These are phyloP conservation scores for Gigaspora rosea DNA, from an alignment of 192 early-diverging fungal species.

Conservation along the genomic window DNA sequence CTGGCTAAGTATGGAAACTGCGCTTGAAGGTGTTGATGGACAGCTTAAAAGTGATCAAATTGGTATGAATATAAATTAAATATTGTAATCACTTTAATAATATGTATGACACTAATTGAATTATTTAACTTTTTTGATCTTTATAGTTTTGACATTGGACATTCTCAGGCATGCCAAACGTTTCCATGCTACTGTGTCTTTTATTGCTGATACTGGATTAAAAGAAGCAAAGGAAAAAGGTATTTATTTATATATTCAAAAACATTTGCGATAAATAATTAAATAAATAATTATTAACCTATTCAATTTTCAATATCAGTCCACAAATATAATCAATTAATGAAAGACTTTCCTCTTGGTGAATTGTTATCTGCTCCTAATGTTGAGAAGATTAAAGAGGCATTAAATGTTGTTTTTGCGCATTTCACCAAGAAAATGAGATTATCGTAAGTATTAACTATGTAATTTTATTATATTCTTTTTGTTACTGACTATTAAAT, in stretches of 20 bases:
- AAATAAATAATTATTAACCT: neutral
- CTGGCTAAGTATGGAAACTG: constrained; percentile 97
- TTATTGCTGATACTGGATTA: constrained; percentile 95
- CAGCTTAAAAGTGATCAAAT: constrained; percentile 92
- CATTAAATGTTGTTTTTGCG: constrained; percentile 82
- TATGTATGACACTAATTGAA: neutral
- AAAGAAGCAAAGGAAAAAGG: constrained; percentile 90
- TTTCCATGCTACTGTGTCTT: constrained; percentile 96
- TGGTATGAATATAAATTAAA: constrained; percentile 38
- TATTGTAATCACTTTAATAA: neutral
- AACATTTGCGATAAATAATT: too few relatives aligned
- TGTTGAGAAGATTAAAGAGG: constrained; percentile 75
- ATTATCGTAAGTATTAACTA: constrained; percentile 63
- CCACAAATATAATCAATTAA: constrained; percentile 92
- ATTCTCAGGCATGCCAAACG: constrained; percentile 96
- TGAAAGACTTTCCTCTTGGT: constrained; percentile 98
- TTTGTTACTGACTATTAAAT: neutral
- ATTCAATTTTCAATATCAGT: constrained; percentile 47
- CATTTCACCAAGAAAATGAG: constrained; percentile 98
- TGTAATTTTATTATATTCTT: constrained; percentile 20
- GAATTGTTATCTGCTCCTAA: constrained; percentile 96
- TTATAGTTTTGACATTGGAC: constrained; percentile 83
- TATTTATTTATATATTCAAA: constrained; percentile 27
- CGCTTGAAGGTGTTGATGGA: constrained; percentile 90
- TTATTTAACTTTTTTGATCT: constrained; percentile 2